Conservation (phyloP, 2,329 filamentous ascomycete genomes). For the Mariannaea sp. region DNA sequence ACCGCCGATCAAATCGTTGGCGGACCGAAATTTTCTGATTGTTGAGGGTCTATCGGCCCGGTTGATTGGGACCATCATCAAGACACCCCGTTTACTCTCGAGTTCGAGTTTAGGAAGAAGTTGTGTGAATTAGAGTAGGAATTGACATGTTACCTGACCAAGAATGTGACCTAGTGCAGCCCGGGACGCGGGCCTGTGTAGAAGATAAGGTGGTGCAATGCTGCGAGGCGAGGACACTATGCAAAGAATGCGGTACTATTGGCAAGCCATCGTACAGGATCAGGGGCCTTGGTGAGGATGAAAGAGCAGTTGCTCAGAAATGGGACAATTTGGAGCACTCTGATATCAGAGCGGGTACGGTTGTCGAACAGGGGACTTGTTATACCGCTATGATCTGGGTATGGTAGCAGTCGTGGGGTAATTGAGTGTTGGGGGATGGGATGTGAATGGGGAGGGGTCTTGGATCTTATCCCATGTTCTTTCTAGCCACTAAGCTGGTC, state of each 20-base stretch:
- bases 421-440: slow-evolving; percentile 18
- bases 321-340: background rate
- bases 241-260: slow-evolving; percentile 31
- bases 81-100: background rate
- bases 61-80: slow-evolving; percentile 1
- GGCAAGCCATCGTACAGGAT: slow-evolving; percentile 22
- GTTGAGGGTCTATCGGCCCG: slow-evolving; percentile 3
- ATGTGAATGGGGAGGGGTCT: slow-evolving; percentile 15
- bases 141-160: slow-evolving; percentile 27
- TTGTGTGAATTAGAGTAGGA: slow-evolving; percentile 3
- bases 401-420: slow-evolving; percentile 31
- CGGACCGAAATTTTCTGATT: slow-evolving; percentile 4
- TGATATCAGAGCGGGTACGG: background rate
- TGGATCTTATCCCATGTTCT: slow-evolving; percentile 12
- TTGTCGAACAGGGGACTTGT: slow-evolving; percentile 28
- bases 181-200: slow-evolving; percentile 11
- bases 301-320: slow-evolving; percentile 7
- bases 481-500: slow-evolving; percentile 21
- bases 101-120: slow-evolving; percentile 9
- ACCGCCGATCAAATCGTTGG: slow-evolving; percentile 9
- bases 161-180: slow-evolving; percentile 19
- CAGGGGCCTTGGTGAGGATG: slow-evolving; percentile 15
- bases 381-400: slow-evolving; percentile 1
- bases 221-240: slow-evolving; percentile 18
- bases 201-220: slow-evolving; percentile 22